A percentile compares a stretch with the other conserved stretches of the same genome.
phyloP scores from a whole-genome alignment of 345 rosid species.

The Bruguiera sexangula region DNA sequence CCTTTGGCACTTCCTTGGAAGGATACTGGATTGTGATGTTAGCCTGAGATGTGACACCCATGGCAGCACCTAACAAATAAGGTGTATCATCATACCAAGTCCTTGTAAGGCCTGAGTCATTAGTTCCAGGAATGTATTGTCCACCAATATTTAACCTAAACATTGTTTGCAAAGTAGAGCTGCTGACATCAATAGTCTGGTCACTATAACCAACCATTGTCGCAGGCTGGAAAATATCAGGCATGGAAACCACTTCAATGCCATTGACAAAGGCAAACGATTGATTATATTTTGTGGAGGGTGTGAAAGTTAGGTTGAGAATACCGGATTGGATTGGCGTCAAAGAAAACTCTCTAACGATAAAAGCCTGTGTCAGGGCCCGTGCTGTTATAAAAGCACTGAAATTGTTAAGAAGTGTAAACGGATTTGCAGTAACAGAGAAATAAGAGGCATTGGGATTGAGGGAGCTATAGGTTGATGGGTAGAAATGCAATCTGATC shows the following conservation, averaged over 20 bases:
- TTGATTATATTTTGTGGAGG: slow-evolving; percentile 9
- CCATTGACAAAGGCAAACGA: slow-evolving; percentile 26
- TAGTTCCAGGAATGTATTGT: slow-evolving; percentile 18
- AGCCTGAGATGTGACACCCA: slow-evolving; percentile 13
- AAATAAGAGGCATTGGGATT: slow-evolving; percentile 20
- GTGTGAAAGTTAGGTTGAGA: slow-evolving; percentile 22
- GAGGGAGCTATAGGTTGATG: slow-evolving; percentile 22
- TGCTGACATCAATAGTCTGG: slow-evolving; percentile 11
- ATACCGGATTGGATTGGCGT: slow-evolving; percentile 4
- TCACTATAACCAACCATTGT: slow-evolving; percentile 17
- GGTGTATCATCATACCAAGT: slow-evolving; percentile 31
- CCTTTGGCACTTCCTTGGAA: neutral
- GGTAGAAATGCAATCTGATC: slow-evolving; percentile 29
- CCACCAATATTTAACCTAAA: slow-evolving; percentile 29
- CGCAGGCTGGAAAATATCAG: slow-evolving; percentile 16
- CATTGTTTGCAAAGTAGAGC: slow-evolving; percentile 22
- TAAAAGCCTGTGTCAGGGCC: slow-evolving; percentile 27
- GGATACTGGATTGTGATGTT: slow-evolving; percentile 18
- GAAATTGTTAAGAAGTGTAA: slow-evolving; percentile 27
- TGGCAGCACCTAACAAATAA: slow-evolving; percentile 22
- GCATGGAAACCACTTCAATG: slow-evolving; percentile 30
- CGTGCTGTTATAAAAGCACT: slow-evolving; percentile 22
- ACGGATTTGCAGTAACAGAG: slow-evolving; percentile 17
- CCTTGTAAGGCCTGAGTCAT: slow-evolving; percentile 28
- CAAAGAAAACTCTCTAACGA: slow-evolving; percentile 23